phyloP scores from a whole-genome alignment of 305 asterid genomes.

The Fraxinus velutina region DNA sequence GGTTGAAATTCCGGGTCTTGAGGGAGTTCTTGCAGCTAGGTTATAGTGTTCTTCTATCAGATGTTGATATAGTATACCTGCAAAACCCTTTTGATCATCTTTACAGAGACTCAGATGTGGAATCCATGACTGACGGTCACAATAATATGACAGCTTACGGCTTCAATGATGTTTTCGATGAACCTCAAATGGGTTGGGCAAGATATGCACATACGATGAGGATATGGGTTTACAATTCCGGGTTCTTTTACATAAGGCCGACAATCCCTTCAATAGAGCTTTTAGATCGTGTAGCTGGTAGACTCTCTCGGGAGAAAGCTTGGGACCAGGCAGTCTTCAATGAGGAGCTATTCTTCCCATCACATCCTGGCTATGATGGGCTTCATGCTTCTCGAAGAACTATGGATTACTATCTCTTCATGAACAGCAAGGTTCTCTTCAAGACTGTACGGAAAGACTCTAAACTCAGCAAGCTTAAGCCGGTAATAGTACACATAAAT shows the following conservation, averaged over 20 bases:
- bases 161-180: slow-evolving; percentile 4
- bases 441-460: slow-evolving; percentile 41
- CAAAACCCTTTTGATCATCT: slow-evolving; percentile 9
- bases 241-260: slow-evolving; percentile 22
- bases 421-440: slow-evolving; percentile 59
- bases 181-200: slow-evolving; percentile 15
- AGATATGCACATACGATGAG: slow-evolving; percentile 10
- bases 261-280: slow-evolving; percentile 59
- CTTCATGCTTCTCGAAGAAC: slow-evolving; percentile 59
- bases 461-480: slow-evolving; percentile 39
- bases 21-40: slow-evolving; percentile 1
- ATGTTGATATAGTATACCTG: not conserved
- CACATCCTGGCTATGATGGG: slow-evolving; percentile 55
- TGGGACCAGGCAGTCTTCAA: slow-evolving; percentile 65
- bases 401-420: slow-evolving; percentile 49
- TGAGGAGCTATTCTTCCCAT: slow-evolving; percentile 56
- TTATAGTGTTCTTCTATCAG: not conserved
- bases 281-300: slow-evolving; percentile 45
- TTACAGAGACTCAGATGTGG: slow-evolving; percentile 3
- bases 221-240: not conserved
- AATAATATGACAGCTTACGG: slow-evolving; percentile 5
- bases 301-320: slow-evolving; percentile 37
- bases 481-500: slow-evolving; percentile 49
- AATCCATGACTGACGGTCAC: slow-evolving; percentile 7
- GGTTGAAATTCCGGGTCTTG: not conserved